Percentiles rank a stretch among this genome's conserved stretches.
Evolutionary conservation across 345 rosid species (phyloP).

Genomic region (Lenwebbia sp.): DNA sequence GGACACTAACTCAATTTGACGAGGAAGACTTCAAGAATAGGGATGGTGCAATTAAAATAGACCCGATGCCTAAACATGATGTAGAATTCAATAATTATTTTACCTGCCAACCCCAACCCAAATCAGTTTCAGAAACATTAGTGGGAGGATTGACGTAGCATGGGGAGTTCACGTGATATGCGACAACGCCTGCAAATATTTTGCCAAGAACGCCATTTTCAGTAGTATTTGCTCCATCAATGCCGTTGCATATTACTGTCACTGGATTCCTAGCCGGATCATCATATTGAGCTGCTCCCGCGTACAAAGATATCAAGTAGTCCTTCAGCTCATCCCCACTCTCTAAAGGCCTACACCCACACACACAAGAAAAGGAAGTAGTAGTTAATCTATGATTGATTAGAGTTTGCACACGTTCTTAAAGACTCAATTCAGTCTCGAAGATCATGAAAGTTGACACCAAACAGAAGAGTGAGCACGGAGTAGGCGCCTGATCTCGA

Average conservation of each 20-base stretch:
- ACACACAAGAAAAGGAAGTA: not conserved
- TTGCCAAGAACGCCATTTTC: slow-evolving; percentile 10
- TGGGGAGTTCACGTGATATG: not conserved
- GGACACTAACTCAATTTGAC: not conserved
- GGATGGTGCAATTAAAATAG: not conserved
- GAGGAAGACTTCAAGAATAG: not conserved
- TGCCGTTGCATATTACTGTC: slow-evolving; percentile 19
- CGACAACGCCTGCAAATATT: slow-evolving; percentile 19
- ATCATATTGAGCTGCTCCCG: slow-evolving; percentile 34
- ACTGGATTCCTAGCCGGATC: slow-evolving; percentile 13
- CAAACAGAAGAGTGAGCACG: not conserved
- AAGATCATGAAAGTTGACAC: not conserved
- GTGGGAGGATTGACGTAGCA: slow-evolving; percentile 12
- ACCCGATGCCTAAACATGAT: not conserved
- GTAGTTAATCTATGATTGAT: not conserved
- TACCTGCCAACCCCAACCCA: slow-evolving; percentile 47
- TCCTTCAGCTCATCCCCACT: slow-evolving; percentile 16
- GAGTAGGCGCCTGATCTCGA: not conserved
- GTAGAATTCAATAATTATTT: not conserved
- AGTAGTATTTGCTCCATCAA: slow-evolving; percentile 6
- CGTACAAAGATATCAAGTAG: slow-evolving; percentile 3
- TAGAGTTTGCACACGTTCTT: not conserved
- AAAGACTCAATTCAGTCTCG: not conserved
- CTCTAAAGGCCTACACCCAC: slow-evolving; percentile 16
- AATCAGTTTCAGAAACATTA: not conserved